These are phyloP conservation scores for Verbena officinalis DNA, from an alignment of 257 asterid genomes.

Conservation along the genomic window DNA sequence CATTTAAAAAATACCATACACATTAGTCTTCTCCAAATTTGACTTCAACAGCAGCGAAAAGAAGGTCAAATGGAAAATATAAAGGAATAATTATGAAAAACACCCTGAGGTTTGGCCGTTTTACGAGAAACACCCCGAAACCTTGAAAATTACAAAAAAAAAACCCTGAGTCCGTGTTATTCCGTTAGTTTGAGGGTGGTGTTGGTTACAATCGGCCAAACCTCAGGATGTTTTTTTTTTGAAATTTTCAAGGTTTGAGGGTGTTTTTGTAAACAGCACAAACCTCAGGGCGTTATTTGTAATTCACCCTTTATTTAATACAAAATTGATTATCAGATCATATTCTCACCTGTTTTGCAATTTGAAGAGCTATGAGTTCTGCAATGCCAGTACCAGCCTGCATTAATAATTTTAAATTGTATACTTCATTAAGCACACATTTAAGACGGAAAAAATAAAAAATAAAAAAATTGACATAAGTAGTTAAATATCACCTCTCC, in stretches of 20 bases:
- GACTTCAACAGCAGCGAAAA: conserved; percentile 16
- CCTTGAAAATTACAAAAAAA: no score
- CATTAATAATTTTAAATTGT: conserved; percentile 12
- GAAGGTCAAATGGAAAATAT: conserved; percentile 2
- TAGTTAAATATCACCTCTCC: conserved; percentile 61
- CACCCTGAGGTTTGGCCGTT: no score
- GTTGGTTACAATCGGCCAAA: no score
- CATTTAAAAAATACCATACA: conserved; percentile 18
- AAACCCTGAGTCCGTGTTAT: no score
- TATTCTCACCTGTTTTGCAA: conserved; percentile 76
- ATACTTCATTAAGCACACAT: neutral
- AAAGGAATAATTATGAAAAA: no score
- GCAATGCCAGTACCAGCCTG: conserved; percentile 99
- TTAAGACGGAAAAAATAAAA: neutral
- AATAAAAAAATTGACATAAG: neutral
- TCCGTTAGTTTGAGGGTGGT: no score
- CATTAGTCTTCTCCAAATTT: conserved; percentile 3
- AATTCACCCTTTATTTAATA: no score
- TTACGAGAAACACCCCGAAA: no score
- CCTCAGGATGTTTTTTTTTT: no score
- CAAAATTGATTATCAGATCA: neutral
- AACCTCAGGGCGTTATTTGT: no score
- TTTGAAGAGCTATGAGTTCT: conserved; percentile 91
- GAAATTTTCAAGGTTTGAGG: no score
- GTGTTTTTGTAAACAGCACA: no score